Evolutionary conservation across 345 rosid species (phyloP), one percentile per base, ranked within the genome.

Genomic region (Salix udensis): DNA sequence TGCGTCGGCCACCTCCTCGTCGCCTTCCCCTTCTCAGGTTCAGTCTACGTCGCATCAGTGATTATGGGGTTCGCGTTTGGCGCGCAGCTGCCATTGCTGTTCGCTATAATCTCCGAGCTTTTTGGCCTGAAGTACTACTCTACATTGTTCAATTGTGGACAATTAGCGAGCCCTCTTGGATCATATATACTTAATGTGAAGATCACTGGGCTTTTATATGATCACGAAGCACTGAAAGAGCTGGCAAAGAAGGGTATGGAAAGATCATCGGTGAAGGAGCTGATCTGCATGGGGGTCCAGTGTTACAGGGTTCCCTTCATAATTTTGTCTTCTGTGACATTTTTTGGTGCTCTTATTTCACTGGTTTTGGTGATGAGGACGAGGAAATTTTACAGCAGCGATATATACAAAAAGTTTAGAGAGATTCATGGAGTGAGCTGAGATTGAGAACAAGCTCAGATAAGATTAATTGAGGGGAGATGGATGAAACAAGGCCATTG

Each of bases 61-160:
- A 82, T 94, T 12, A 88, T 86, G 30, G 98, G 98, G 16, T 94
- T 94, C 81, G 81, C 96, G 6, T 88, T 91, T 37, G 98, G 98
- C 4, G 97, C 94, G 5, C 94, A 94, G 64, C 73, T 92, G 61
- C 89, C 98, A 1, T 12, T 94, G 74, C 86, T 90, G 16, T 90
- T 90, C 68, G 90, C 96, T 4, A 91, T 94, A 73, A 91, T 92
- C 40, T 94, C 97, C 0, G 98, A 94, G 79, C 94, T 94, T 9
- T 94, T 94, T 53, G 97, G 98, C 10, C 90, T 94, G 0, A 94
- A 89, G 82, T 89, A 94, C 84, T 94, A 86, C 89, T 91, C 97
- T n/a, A 92, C 97, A 39, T 74, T 92, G 86, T 94, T 89, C 89
- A 92, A 91, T 52, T 94, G 94, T 71, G 97, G 96, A 23, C 96